Evolutionary conservation across 305 asterid genomes (phyloP).

Genomic region (Fraxinus latifolia): DNA sequence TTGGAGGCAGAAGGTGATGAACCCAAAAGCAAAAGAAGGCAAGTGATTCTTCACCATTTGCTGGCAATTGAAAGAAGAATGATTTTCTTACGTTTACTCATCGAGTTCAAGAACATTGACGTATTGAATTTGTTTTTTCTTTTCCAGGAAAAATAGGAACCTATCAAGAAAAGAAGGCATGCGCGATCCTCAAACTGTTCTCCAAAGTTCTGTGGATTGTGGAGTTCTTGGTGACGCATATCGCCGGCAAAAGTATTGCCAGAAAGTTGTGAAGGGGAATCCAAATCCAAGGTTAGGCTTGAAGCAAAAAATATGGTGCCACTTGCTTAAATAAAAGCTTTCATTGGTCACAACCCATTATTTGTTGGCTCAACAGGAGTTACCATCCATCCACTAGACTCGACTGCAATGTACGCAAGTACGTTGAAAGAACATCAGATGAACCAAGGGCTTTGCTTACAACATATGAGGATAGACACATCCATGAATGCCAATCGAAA

Average conservation of each 20-base stretch:
- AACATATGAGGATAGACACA: conserved; percentile 80
- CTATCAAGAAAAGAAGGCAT: conserved; percentile 33
- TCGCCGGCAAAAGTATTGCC: conserved; percentile 95
- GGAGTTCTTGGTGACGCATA: conserved; percentile 55
- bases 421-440: conserved; percentile 66
- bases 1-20: conserved; percentile 45
- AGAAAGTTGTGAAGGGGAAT: conserved; percentile 82
- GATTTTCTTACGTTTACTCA: background rate
- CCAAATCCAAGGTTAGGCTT: conserved; percentile 62
- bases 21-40: conserved; percentile 61
- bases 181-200: conserved; percentile 32
- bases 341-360: background rate
- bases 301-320: background rate
- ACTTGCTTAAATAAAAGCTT: background rate
- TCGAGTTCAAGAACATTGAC: background rate
- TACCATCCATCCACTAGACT: conserved; percentile 72
- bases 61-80: background rate
- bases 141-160: conserved; percentile 45
- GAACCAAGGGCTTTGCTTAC: conserved; percentile 58
- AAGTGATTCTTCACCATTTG: conserved; percentile 15
- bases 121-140: conserved; percentile 4
- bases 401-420: conserved; percentile 68
- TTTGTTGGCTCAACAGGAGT: conserved; percentile 55
- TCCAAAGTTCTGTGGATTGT: conserved; percentile 42
- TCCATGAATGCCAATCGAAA: conserved; percentile 51